Conservation (phyloP, 2,329 filamentous ascomycete genomes). For the Pezicula neosporulosa region DNA sequence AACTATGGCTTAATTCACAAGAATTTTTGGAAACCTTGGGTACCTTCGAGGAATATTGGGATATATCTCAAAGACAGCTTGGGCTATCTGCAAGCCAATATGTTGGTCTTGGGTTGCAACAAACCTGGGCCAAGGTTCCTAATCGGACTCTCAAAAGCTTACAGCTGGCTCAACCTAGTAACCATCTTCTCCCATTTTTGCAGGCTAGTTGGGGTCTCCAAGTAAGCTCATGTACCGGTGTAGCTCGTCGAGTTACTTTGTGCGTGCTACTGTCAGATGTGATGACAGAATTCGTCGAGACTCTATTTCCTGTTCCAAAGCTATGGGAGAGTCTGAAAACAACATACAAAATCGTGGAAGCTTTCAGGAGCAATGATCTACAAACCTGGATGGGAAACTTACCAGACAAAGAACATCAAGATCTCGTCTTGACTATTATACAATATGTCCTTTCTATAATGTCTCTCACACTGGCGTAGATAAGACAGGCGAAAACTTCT, state of each 20-base stretch:
- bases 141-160: constrained; percentile 1
- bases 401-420: not conserved
- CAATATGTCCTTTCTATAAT: constrained; percentile 1
- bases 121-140: constrained; percentile 5
- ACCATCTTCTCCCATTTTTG: constrained; percentile 5
- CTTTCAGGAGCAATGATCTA: not conserved
- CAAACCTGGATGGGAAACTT: constrained; percentile 2
- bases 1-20: not conserved
- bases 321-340: not conserved
- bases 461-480: constrained; percentile 5
- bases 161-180: constrained; percentile 1
- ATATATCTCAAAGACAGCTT: constrained; percentile 1
- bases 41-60: constrained; percentile 2
- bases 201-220: constrained; percentile 15
- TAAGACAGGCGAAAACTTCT: constrained; percentile 2
- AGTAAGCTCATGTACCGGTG: constrained; percentile 20
- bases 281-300: constrained; percentile 1
- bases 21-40: not conserved
- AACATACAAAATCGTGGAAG: not conserved
- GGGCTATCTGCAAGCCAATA: constrained; percentile 3
- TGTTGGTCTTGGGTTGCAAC: constrained; percentile 1
- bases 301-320: not conserved
- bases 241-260: constrained; percentile 16
- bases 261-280: constrained; percentile 14
- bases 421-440: not conserved